Evolutionary conservation across 805 yeast species (phyloP).

Genomic region (Ogataea pignaliae): DNA sequence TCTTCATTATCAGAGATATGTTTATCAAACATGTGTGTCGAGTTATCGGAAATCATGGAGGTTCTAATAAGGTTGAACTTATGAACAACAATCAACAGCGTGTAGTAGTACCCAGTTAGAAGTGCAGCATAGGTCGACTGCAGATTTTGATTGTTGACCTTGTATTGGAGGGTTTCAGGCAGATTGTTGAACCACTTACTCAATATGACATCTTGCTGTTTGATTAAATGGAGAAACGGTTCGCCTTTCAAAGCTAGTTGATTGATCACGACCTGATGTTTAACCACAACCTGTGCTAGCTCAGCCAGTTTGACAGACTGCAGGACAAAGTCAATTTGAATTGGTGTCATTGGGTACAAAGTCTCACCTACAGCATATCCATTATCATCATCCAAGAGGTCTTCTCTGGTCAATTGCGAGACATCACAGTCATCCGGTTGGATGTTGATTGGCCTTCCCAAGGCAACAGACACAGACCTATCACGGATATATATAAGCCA

Average conservation of each 20-base stretch:
- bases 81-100: conserved; percentile 62
- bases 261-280: conserved; percentile 42
- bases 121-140: conserved; percentile 47
- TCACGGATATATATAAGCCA: conserved; percentile 15
- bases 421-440: conserved; percentile 73
- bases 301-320: conserved; percentile 64
- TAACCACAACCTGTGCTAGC: conserved; percentile 64
- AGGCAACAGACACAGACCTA: conserved; percentile 36
- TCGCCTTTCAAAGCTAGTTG: conserved; percentile 21
- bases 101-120: conserved; percentile 64
- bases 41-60: conserved; percentile 29
- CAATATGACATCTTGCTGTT: conserved; percentile 65
- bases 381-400: conserved; percentile 44
- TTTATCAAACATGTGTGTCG: conserved; percentile 42
- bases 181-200: conserved; percentile 68
- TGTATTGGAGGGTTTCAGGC: conserved; percentile 56
- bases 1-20: background rate
- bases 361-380: conserved; percentile 27
- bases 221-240: conserved; percentile 65
- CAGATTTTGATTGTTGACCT: conserved; percentile 37
- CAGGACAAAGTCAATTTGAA: conserved; percentile 51
- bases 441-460: conserved; percentile 67
- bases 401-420: conserved; percentile 59
- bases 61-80: conserved; percentile 52
- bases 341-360: conserved; percentile 2